A percentile compares a stretch with the other conserved stretches of the same genome.
These are phyloP conservation scores for Spencermartinsiella europaea DNA, from an alignment of 805 yeast genomes.

Conservation along the genomic window DNA sequence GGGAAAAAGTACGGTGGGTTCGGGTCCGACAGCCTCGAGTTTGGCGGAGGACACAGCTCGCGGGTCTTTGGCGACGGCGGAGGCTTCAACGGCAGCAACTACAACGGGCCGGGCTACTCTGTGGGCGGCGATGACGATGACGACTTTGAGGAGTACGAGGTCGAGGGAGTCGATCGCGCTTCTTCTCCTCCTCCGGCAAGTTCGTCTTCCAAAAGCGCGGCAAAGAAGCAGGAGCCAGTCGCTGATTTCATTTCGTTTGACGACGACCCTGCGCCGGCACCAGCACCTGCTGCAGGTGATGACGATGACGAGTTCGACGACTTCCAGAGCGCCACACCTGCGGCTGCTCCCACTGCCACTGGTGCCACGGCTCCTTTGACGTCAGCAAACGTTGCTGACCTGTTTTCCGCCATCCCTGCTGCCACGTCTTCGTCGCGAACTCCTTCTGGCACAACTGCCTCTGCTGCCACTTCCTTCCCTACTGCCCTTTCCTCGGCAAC, in stretches of 20 bases:
- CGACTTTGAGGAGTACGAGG: slow-evolving; percentile 37
- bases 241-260: slow-evolving; percentile 25
- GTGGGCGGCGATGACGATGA: slow-evolving; percentile 35
- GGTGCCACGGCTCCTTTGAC: slow-evolving; percentile 9
- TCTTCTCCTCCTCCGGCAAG: slow-evolving; percentile 7
- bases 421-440: slow-evolving; percentile 10
- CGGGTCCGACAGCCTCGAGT: slow-evolving; percentile 30
- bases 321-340: slow-evolving; percentile 56
- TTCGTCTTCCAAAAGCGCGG: not conserved
- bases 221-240: slow-evolving; percentile 13
- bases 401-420: slow-evolving; percentile 18
- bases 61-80: slow-evolving; percentile 40
- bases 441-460: slow-evolving; percentile 12
- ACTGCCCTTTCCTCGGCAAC: slow-evolving; percentile 11
- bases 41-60: slow-evolving; percentile 30
- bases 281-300: slow-evolving; percentile 31
- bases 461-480: slow-evolving; percentile 12
- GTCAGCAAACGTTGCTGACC: slow-evolving; percentile 18
- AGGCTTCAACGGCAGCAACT: slow-evolving; percentile 33
- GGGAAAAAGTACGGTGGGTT: slow-evolving; percentile 34
- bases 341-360: slow-evolving; percentile 20
- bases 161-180: slow-evolving; percentile 11
- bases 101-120: slow-evolving; percentile 28
- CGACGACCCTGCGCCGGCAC: slow-evolving; percentile 23
- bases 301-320: slow-evolving; percentile 60